Base-by-base conservation (phyloP, 2,329 filamentous ascomycete genomes). In the Purpureocillium lavendulum region DNA sequence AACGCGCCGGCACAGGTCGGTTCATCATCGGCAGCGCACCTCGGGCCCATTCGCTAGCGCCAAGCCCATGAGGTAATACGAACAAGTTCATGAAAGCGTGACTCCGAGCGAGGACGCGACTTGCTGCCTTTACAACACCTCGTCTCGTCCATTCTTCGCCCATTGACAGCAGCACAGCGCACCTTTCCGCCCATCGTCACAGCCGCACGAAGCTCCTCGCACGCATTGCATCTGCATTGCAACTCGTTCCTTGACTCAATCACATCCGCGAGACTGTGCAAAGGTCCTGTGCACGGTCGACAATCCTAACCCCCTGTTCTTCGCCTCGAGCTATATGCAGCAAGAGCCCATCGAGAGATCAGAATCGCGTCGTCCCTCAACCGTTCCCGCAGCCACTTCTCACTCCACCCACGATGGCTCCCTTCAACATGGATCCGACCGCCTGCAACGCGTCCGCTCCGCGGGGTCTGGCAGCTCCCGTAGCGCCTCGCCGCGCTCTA, bases 281-380 rank as follows among this genome's bases (percentile, higher is more conserved):
- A 56, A 55, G 45, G 51, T 42, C 48, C 47, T 52, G 58, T 59
- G 73, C 73, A 75, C 72, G 71, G 73, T 73, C 62, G 56, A 47
- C 44, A 47, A 26, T 6, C 39, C 42, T 47, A 47, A 36, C 30
- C 21, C 50, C 53, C 54, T 52, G 21, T 26, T 26, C 21, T 26
- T 26, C 21, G 21, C 21, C 6, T 5, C 52, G 54, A 69, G 61
- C 76, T 81, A 73, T 77, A 82, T 82, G 77, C 77, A 80, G 68
- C 68, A 65, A 72, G 73, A 71, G 69, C 66, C 65, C 48, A 54
- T 55, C 52, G 65, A 69, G 58, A 63, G 55, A 69, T 61, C 64
- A 60, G 57, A 65, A 62, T 56, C 56, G 49, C 55, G 53, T 54
- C 58, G 54, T 49, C 62, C 62, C 45, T 52, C 59, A 49, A 61